phyloP scores from a whole-genome alignment of 2,329 filamentous ascomycete genomes.

The Cercospora sesami region DNA sequence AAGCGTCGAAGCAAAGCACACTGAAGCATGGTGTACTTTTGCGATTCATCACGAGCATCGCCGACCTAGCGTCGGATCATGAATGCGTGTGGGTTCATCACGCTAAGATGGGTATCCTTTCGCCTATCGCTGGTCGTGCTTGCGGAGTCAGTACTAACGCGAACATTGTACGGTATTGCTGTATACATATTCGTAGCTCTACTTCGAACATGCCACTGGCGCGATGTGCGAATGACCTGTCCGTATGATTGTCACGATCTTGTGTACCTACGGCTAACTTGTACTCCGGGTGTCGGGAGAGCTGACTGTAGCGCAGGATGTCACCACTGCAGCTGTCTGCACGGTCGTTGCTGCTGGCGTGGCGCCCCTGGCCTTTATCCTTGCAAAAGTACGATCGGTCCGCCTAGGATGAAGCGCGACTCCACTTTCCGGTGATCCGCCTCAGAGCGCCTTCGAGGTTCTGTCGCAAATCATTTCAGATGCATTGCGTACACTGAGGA shows the following conservation, averaged over 20 bases:
- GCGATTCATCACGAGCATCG: not conserved
- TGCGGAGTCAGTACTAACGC: not conserved
- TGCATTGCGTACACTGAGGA: not conserved
- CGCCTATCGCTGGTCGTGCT: not conserved
- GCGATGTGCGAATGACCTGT: not conserved
- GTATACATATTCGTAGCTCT: not conserved
- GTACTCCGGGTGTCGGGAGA: not conserved
- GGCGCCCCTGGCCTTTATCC: not conserved
- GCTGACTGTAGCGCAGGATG: not conserved
- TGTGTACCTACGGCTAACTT: not conserved
- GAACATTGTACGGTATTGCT: not conserved
- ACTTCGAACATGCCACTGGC: not conserved
- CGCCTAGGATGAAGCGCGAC: slow-evolving; percentile 1
- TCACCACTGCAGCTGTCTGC: not conserved
- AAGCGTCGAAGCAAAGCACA: not conserved
- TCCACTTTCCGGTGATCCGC: slow-evolving; percentile 3
- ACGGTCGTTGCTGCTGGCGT: not conserved
- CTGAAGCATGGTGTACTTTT: slow-evolving; percentile 1
- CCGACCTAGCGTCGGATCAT: not conserved
- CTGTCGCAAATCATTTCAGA: not conserved
- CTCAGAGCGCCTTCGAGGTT: not conserved
- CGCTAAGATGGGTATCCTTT: not conserved
- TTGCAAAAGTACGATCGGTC: not conserved
- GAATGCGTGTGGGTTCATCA: not conserved
- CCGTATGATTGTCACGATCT: not conserved